Base-by-base conservation (phyloP, 164 flowering plant species). In the Magnolia sinica region DNA sequence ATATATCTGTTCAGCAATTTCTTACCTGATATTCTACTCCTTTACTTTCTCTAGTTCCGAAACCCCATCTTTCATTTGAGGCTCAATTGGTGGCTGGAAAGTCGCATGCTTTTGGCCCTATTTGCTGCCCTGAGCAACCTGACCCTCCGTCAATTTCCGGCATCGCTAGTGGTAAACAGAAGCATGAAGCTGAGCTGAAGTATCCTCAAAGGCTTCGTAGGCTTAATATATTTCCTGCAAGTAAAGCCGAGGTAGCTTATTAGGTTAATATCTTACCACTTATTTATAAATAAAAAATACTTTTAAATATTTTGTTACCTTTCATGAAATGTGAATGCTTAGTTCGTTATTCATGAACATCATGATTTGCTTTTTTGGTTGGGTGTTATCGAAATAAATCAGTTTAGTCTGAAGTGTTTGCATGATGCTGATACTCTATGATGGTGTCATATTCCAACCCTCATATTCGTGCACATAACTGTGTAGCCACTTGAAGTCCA, bases 31-130 rank as follows among this genome's bases (percentile, higher is more conserved):
- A 19, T 50, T 50, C 73, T 50, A 22, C 64, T 72, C 52, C 11
- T 23, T 68, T 55, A 76, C 11, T 72, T 59, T 79, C 84, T 65
- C 18, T 80, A 96, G 98, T 94, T 80, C 96, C 95, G 19, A 91
- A 94, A 79, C 98, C 98, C 71, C 97, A 96, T 72, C 93, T 96
- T 52, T 84, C 91, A 20, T 96, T 94, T 88, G 99, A 96, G 86
- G 96, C 99, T 77, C 99, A 93, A 79, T 87, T 96, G 37, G 96
- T 96, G 29, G 88, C 89, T 86, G 99, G 97, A 70, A 92, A 87
- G 74, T 90, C 94, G 70, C 91, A 92, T 82, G 94, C 90, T 67
- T 87, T 94, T 77, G 90, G 89, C 75, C 88, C 92, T 64, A 81
- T 96, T 45, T 92, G 66, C 81, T 93, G 98, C 75, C 97, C 95